Base-by-base conservation (phyloP, 495 filamentous ascomycete genomes). In the Elaphomyces granulatus region DNA sequence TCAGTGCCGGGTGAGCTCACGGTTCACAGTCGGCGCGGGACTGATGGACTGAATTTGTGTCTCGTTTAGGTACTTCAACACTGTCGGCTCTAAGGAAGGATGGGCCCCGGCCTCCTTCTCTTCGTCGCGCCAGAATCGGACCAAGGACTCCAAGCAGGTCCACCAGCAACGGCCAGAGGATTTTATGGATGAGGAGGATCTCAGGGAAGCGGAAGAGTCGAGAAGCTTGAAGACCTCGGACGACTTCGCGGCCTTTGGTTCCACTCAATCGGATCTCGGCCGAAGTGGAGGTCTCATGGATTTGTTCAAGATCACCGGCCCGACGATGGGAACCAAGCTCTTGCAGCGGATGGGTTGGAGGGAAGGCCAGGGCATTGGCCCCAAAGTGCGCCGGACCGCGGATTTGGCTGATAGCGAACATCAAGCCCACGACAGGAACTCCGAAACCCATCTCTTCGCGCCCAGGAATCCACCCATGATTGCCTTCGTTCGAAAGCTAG, bases 111-210 rank as follows among this genome's bases (percentile, higher is more conserved):
- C 84, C 9, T 80, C 81, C 4, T 98, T 96, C 52, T 79, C 94
- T 23, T 95, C 87, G 3, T 94, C 90, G 28, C 82, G 90, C 0
- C 60, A 76, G 30, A 83, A 83, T 45, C 80, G 83, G 35, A 72
- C 74, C 39, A 80, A 83, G 47, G 78, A 88, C 64, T 69, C 58
- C 17, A 53, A 54, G 34, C 41, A 63, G 10, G 66, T 70, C 4
- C 14, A 57, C 0, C 64, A 77, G 48, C 77, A 83, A 54, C 76
- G 77, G 20, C 70, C 78, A 7, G 88, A 96, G 49, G 90, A 98
- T 53, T 96, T 86, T 45, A 98, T 98, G 90, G 90, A 98, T 46
- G 92, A 94, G 45, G 92, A 98, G 59, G 90, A 98, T 59, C 62
- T 94, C 8, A 80, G 82, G 8, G 88, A 94, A 47, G 80, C 79